These are phyloP conservation scores for Vigna unguiculata DNA, from an alignment of 306 rosid species.

Conservation along the genomic window DNA sequence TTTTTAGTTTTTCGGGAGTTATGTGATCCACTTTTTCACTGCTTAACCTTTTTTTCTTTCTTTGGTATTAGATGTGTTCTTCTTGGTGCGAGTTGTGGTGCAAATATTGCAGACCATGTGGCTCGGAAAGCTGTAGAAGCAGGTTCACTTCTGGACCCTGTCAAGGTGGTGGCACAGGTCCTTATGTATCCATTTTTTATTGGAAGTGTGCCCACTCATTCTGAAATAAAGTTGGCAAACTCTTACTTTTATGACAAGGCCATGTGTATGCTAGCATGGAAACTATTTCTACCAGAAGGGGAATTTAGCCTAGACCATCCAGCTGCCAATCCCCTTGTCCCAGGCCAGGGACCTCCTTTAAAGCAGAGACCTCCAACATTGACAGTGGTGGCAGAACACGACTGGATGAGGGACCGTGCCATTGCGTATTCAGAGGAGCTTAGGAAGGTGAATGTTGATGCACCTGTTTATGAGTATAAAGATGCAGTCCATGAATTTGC, in stretches of 20 bases:
- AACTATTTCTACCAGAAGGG: constrained; percentile 82
- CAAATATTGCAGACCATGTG: constrained; percentile 91
- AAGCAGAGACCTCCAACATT: constrained; percentile 93
- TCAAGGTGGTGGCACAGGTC: constrained; percentile 94
- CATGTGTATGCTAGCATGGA: constrained; percentile 96
- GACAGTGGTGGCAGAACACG: constrained; percentile 92
- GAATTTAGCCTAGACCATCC: constrained; percentile 90
- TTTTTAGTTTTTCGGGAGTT: constrained; percentile 5
- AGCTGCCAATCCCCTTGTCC: constrained; percentile 86
- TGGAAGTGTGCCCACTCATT: constrained; percentile 89
- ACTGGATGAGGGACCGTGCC: constrained; percentile 99
- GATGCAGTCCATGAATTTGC: constrained; percentile 97
- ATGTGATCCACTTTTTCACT: not conserved
- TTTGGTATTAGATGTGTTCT: constrained; percentile 79
- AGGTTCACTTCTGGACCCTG: constrained; percentile 87
- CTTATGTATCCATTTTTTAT: constrained; percentile 87
- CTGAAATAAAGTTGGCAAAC: constrained; percentile 92
- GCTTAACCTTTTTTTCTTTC: constrained; percentile 38
- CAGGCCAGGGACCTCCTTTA: constrained; percentile 77
- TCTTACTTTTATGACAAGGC: constrained; percentile 95
- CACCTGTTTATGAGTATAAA: constrained; percentile 91
- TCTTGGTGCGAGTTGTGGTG: constrained; percentile 98
- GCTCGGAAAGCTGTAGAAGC: constrained; percentile 93
- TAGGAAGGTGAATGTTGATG: constrained; percentile 86
- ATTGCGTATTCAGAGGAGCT: constrained; percentile 97